These are phyloP conservation scores for Plasmodium adleri DNA, from an alignment of 169 alveolate species.

Conservation along the genomic window DNA sequence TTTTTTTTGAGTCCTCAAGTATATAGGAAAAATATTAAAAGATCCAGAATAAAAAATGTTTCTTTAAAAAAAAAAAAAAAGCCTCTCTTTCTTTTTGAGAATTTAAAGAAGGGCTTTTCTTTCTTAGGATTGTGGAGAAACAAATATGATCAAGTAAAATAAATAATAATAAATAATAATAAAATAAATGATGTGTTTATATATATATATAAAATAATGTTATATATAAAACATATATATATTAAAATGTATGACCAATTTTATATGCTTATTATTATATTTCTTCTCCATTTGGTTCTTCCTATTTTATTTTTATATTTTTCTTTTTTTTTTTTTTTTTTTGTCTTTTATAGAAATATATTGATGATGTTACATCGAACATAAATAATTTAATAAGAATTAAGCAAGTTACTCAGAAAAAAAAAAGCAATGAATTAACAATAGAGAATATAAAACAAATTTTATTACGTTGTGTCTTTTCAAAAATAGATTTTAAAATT, in stretches of 20 bases:
- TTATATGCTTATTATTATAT: no score
- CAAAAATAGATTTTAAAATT: slow-evolving; percentile 14
- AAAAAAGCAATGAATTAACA: slow-evolving; percentile 9
- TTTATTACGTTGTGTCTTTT: slow-evolving; percentile 20
- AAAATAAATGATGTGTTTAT: no score
- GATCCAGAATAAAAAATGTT: not conserved
- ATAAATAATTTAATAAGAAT: slow-evolving; percentile 21
- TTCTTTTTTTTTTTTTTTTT: slow-evolving; percentile 29
- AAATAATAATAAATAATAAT: not conserved
- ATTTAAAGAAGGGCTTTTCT: slow-evolving; percentile 12
- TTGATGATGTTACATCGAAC: slow-evolving; percentile 16
- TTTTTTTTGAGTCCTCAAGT: not conserved
- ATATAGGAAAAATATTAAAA: slow-evolving; percentile 10
- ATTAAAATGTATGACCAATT: no score
- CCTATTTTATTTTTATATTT: no score
- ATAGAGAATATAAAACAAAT: slow-evolving; percentile 32
- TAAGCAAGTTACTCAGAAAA: slow-evolving; percentile 18
- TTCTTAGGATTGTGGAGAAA: slow-evolving; percentile 15
- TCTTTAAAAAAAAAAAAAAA: slow-evolving; percentile 1
- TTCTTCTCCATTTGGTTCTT: no score
- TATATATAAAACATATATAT: not conserved
- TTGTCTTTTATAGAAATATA: slow-evolving; percentile 23
- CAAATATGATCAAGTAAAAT: slow-evolving; percentile 22
- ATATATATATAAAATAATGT: not conserved
- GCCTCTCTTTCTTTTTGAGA: slow-evolving; percentile 19